Percentiles rank a stretch among this genome's conserved stretches.
Conservation (phyloP, 179 eudicot genomes). For the Nepenthes alata region DNA sequence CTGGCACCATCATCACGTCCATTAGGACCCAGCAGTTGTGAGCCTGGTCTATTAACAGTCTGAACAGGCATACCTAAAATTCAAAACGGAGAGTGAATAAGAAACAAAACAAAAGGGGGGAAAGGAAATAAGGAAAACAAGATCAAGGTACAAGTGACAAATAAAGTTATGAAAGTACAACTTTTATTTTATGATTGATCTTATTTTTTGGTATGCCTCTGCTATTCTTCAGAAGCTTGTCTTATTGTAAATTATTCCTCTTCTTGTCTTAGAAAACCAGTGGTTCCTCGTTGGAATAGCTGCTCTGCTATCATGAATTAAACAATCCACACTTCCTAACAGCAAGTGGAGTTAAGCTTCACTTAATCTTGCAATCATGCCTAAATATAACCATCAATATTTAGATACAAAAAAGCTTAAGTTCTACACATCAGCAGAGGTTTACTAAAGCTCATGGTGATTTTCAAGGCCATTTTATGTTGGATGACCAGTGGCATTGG, state of each 20-base stretch:
- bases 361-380: not conserved
- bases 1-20: constrained; percentile 95
- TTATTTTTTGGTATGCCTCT: no score
- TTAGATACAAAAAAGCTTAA: not conserved
- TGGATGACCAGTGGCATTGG: not conserved
- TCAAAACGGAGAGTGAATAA: constrained; percentile 6
- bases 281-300: no score
- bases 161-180: no score
- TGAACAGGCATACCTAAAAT: constrained; percentile 60
- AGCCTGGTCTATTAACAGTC: constrained; percentile 72
- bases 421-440: not conserved
- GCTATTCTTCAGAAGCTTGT: no score
- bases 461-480: not conserved
- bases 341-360: no score
- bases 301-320: no score
- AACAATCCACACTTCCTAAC: not conserved
- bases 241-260: no score
- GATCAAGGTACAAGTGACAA: no score
- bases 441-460: not conserved
- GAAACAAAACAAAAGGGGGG: not conserved
- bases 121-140: not conserved
- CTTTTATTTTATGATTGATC: no score
- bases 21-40: constrained; percentile 80
- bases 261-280: no score
- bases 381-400: not conserved